phyloP scores from a whole-genome alignment of 106 monocot genomes.

The Phalaenopsis equestris region DNA sequence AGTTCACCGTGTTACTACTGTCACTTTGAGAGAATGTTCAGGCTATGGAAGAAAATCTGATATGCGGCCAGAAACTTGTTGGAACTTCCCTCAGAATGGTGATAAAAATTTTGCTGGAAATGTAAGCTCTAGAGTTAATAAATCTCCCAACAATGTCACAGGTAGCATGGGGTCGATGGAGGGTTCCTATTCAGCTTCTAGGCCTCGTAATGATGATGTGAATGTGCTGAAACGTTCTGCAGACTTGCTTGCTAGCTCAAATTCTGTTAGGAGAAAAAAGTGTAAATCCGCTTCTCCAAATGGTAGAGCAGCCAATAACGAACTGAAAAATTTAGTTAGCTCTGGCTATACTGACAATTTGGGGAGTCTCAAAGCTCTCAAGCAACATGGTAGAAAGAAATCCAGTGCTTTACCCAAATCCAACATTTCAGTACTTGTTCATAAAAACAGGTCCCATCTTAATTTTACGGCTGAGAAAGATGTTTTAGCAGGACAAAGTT shows the following conservation, averaged over 20 bases:
- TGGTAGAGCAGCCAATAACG: not conserved
- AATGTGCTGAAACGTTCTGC: not conserved
- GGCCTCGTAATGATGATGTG: not conserved
- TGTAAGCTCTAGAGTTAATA: not conserved
- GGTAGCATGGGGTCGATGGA: not conserved
- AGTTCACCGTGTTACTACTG: not conserved
- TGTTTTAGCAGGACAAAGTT: constrained; percentile 22
- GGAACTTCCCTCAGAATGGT: not conserved
- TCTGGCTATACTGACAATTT: not conserved
- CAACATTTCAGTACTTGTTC: constrained; percentile 2
- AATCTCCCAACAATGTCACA: not conserved
- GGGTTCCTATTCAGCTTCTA: not conserved
- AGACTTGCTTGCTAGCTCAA: not conserved
- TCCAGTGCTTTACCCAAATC: constrained; percentile 12
- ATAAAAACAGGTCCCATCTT: constrained; percentile 31
- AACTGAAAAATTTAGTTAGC: not conserved
- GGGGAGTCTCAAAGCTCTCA: not conserved
- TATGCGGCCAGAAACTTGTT: not conserved
- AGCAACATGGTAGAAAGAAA: constrained; percentile 11
- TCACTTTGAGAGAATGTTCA: not conserved
- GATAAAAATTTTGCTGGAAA: not conserved
- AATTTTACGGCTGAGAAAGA: constrained; percentile 49
- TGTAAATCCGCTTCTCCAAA: not conserved
- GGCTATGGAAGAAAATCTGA: not conserved
- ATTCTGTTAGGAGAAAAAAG: not conserved